Evolutionary conservation across 208 protist genomes (phyloP).

Genomic region (Trypanosoma mega): DNA sequence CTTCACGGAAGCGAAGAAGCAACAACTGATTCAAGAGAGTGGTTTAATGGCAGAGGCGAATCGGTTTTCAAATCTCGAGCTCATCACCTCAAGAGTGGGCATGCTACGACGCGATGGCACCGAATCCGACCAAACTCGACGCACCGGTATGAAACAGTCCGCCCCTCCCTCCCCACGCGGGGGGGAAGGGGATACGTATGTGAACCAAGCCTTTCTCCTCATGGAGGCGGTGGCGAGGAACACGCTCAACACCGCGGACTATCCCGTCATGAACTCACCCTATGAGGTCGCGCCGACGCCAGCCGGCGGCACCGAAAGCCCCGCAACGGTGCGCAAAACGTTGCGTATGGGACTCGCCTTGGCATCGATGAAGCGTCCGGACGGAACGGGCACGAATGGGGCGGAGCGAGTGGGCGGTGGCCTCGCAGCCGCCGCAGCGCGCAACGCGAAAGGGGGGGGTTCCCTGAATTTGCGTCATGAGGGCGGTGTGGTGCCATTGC

Average conservation of each 20-base stretch:
- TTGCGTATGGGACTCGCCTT: constrained; percentile 13
- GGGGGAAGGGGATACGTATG: constrained; percentile 31
- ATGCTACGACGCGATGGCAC: background rate
- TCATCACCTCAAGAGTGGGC: constrained; percentile 26
- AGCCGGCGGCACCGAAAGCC: constrained; percentile 10
- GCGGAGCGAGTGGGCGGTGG: too few relatives aligned
- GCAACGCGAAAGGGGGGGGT: background rate
- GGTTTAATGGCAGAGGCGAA: constrained; percentile 42
- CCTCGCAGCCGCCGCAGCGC: background rate
- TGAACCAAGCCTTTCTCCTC: constrained; percentile 58
- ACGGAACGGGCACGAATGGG: background rate
- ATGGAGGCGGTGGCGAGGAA: constrained; percentile 49
- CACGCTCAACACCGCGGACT: constrained; percentile 56
- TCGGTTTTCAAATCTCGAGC: constrained; percentile 38
- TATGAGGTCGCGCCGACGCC: constrained; percentile 5
- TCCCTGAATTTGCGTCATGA: constrained; percentile 56
- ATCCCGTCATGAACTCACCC: constrained; percentile 43
- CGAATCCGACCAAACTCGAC: background rate
- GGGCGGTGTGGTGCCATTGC: constrained; percentile 33
- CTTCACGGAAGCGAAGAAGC: constrained; percentile 63
- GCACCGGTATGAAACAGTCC: background rate
- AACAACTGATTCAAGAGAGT: constrained; percentile 53
- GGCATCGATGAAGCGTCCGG: background rate
- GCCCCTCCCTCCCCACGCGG: background rate
- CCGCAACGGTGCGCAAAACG: background rate